Evolutionary conservation across 176 grass and related monocot genomes (phyloP).

Genomic region (Carex littledalei): DNA sequence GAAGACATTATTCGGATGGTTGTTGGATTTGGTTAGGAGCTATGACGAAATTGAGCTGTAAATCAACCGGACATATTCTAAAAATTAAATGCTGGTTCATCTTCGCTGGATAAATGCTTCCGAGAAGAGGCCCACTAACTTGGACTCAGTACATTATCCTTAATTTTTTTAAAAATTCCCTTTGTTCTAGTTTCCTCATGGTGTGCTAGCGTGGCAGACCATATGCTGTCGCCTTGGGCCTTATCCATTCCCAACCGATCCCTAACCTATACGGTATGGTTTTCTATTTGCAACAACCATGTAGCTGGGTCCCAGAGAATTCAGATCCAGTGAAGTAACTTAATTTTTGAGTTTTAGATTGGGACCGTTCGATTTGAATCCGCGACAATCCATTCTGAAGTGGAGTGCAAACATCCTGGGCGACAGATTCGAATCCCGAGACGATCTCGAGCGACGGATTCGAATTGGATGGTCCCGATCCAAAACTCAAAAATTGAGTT

Average conservation of each 20-base stretch:
- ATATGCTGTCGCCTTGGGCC: neutral
- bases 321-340: too few relatives aligned
- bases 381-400: too few relatives aligned
- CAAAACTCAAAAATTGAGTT: too few relatives aligned
- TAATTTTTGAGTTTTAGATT: too few relatives aligned
- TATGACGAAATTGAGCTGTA: neutral
- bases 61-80: neutral
- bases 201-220: neutral
- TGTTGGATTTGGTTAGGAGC: neutral
- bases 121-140: neutral
- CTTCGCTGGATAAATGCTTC: neutral
- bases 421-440: too few relatives aligned
- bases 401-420: too few relatives aligned
- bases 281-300: neutral
- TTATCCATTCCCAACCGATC: neutral
- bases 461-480: too few relatives aligned
- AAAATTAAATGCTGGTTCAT: neutral
- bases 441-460: too few relatives aligned
- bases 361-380: too few relatives aligned
- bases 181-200: neutral
- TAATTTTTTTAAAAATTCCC: neutral
- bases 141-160: neutral
- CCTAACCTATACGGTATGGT: neutral
- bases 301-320: neutral
- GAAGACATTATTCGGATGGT: neutral